phyloP scores from a whole-genome alignment of 129 eudicot species.

The Heracleum sosnowskyi region DNA sequence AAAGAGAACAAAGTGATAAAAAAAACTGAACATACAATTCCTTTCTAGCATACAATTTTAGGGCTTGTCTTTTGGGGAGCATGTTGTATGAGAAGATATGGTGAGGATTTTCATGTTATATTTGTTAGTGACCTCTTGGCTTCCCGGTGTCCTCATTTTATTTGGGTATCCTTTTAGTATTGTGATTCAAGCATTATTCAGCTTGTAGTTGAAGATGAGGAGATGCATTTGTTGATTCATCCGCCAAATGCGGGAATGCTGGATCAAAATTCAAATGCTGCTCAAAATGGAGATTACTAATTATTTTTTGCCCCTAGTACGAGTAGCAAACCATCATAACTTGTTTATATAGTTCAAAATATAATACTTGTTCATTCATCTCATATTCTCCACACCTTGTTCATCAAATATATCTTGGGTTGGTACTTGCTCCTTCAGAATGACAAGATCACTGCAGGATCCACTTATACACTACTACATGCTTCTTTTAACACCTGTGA shows the following conservation, averaged over 20 bases:
- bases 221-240: too few species aligned
- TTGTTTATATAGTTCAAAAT: too few species aligned
- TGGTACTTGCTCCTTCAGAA: background rate
- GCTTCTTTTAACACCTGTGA: too few species aligned
- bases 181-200: background rate
- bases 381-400: background rate
- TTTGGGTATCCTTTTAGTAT: background rate
- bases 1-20: background rate
- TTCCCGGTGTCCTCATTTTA: background rate
- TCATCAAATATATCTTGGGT: background rate
- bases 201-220: background rate
- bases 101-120: background rate
- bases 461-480: background rate
- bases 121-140: background rate
- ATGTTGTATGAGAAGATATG: background rate
- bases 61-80: background rate
- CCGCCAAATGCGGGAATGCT: too few species aligned
- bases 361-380: background rate
- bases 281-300: too few species aligned
- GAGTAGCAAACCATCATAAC: too few species aligned
- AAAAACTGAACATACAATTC: background rate
- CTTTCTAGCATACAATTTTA: too few species aligned
- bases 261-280: too few species aligned
- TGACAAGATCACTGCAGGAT: background rate
- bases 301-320: too few species aligned